Evolutionary conservation across 2,329 filamentous ascomycete species (phyloP).

Genomic region (Calonectria pauciramosa): DNA sequence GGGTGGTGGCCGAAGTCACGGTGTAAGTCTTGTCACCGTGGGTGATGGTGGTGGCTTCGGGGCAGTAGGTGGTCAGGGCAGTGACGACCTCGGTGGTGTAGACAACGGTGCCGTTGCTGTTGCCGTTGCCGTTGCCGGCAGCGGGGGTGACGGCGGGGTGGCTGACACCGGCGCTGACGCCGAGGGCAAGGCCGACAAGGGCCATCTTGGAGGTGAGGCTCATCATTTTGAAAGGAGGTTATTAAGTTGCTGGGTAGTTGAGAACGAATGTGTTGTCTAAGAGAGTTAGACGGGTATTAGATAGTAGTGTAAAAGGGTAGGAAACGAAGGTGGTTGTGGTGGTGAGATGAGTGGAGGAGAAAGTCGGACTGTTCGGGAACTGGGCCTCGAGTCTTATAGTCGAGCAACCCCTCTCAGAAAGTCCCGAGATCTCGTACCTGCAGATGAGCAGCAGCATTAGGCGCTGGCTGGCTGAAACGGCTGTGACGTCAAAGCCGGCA

Average conservation of each 20-base stretch:
- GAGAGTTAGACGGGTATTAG: not conserved
- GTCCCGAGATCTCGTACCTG: not conserved
- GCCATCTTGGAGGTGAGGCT: conserved; percentile 1
- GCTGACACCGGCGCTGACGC: not conserved
- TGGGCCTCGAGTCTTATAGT: conserved; percentile 5
- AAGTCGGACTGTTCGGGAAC: not conserved
- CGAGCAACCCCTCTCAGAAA: not conserved
- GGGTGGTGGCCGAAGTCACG: conserved; percentile 75
- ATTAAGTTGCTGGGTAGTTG: not conserved
- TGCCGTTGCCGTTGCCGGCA: conserved; percentile 65
- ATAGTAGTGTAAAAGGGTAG: not conserved
- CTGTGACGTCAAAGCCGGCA: not conserved
- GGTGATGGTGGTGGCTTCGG: conserved; percentile 73
- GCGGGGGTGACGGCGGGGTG: conserved; percentile 52
- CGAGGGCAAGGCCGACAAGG: not conserved
- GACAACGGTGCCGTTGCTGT: conserved; percentile 63
- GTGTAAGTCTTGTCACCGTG: conserved; percentile 77
- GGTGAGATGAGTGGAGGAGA: not conserved
- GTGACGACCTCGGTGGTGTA: conserved; percentile 77
- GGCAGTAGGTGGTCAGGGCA: conserved; percentile 79
- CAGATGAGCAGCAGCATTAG: conserved; percentile 12
- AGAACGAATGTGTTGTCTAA: not conserved
- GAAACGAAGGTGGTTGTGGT: conserved; percentile 8
- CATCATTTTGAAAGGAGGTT: conserved; percentile 1
- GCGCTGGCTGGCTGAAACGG: not conserved